Base-by-base conservation (phyloP, 371 early-diverging fungal genomes). In the Entomophthora muscae region DNA sequence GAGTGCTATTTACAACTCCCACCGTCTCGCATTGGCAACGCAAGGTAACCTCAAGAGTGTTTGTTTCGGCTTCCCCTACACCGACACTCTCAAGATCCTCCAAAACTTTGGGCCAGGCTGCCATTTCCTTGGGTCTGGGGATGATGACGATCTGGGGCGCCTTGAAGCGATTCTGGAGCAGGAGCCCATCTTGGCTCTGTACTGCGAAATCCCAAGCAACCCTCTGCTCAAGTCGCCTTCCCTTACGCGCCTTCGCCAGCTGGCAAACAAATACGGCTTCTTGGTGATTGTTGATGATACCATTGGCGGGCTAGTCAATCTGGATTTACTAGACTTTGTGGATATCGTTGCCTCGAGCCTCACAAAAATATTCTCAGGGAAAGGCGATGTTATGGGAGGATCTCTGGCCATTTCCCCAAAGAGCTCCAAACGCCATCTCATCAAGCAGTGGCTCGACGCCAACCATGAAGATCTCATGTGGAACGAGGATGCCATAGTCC, bases 351-450 rank as follows among this genome's bases (percentile, higher is more conserved):
- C 92, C 3, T 86, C 92, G 24, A 91, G 92, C 66, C 70, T 97
- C 64, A 93, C 97, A 23, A 96, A 96, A 75, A 75, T 91, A 56
- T 94, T 95, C 68, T 85, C 86, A 63, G 97, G 97, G 27, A 93
- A 93, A 72, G 81, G 89, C 66, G 93, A 97, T 71, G 95, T 94
- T 17, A 95, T 95, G 95, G 95, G 90, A 63, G 98, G 98, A n/a
- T n/a, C n/a, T n/a, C n/a, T n/a, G n/a, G n/a, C n/a, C n/a, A n/a
- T n/a, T n/a, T n/a, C n/a, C n/a, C n/a, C n/a, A n/a, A n/a, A n/a
- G n/a, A n/a, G n/a, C n/a, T n/a, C n/a, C n/a, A n/a, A n/a, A n/a
- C n/a, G n/a, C n/a, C n/a, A 60, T 3, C 64, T 63, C 7, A 67
- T 95, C 51, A 79, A 80, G 64, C 63, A 69, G 17, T 69, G 71